Evolutionary conservation across 805 yeast species (phyloP).

Genomic region (Yamadazyma laniorum): DNA sequence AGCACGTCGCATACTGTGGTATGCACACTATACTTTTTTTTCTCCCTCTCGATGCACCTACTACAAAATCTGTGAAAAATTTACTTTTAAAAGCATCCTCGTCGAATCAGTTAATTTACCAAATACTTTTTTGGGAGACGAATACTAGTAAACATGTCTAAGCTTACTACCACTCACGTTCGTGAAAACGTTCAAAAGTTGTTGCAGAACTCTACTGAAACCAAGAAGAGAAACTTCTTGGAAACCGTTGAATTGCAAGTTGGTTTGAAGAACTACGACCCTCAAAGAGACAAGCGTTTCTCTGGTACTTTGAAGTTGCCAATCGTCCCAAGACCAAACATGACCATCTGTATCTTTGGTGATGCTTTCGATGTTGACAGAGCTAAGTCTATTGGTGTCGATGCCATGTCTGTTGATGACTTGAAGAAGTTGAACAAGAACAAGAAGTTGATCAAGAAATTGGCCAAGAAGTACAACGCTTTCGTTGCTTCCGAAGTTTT

Average conservation of each 20-base stretch:
- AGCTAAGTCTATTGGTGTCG: slow-evolving; percentile 98
- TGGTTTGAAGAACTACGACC: slow-evolving; percentile 99
- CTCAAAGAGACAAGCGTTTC: slow-evolving; percentile 99
- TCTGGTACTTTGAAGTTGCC: slow-evolving; percentile 99
- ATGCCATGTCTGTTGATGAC: slow-evolving; percentile 99
- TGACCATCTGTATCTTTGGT: slow-evolving; percentile 99
- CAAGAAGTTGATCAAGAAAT: slow-evolving; percentile 99
- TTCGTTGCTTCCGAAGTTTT: slow-evolving; percentile 98
- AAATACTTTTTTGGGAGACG: slow-evolving; percentile 71
- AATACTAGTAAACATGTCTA: slow-evolving; percentile 60
- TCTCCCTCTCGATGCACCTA: too few species aligned
- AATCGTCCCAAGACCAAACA: slow-evolving; percentile 99
- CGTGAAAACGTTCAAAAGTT: slow-evolving; percentile 95
- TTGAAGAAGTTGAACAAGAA: slow-evolving; percentile 99
- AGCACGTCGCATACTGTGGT: too few species aligned
- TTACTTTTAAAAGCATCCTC: slow-evolving; percentile 37
- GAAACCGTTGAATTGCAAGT: slow-evolving; percentile 99
- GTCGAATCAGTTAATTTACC: slow-evolving; percentile 50
- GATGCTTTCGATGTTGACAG: slow-evolving; percentile 99
- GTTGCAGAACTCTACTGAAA: slow-evolving; percentile 83
- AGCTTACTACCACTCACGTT: slow-evolving; percentile 87
- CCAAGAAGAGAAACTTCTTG: slow-evolving; percentile 99
- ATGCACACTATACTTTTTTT: too few species aligned
- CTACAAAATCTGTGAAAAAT: slow-evolving; percentile 4
- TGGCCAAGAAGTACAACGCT: slow-evolving; percentile 99